These are phyloP conservation scores for Brassica nigra DNA, from an alignment of 345 rosid genomes.

Conservation along the genomic window DNA sequence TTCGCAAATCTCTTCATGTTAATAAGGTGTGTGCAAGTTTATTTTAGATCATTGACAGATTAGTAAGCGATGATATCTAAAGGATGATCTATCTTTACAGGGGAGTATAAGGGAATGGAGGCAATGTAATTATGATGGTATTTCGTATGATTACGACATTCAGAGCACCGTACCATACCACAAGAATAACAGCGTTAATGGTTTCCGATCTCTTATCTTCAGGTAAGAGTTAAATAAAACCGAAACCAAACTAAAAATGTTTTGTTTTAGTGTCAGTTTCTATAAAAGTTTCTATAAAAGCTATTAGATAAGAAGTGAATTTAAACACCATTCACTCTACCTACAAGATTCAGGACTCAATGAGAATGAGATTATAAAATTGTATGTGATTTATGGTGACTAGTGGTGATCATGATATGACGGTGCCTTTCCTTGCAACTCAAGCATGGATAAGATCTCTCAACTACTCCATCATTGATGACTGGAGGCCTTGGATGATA, in stretches of 20 bases:
- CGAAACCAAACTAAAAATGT: not conserved
- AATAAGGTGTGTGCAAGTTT: conserved; percentile 34
- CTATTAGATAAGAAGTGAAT: no score
- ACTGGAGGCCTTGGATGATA: conserved; percentile 61
- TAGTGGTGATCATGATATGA: conserved; percentile 41
- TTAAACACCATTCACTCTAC: no score
- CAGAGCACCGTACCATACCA: conserved; percentile 30
- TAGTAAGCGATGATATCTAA: not conserved
- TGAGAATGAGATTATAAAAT: no score
- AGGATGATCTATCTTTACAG: conserved; percentile 6
- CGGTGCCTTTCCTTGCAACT: conserved; percentile 47
- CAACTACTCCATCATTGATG: conserved; percentile 50
- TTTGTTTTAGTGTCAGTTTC: not conserved
- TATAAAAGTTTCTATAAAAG: not conserved
- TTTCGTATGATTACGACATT: not conserved
- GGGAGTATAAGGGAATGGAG: conserved; percentile 21
- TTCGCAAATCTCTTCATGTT: conserved; percentile 27
- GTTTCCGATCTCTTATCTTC: conserved; percentile 31
- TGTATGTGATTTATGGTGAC: no score
- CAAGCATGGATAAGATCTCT: conserved; percentile 59
- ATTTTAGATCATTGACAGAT: conserved; percentile 29
- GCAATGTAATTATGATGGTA: conserved; percentile 16
- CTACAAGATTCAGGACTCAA: no score
- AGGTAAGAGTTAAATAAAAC: not conserved
- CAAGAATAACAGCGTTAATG: conserved; percentile 13